Base-by-base conservation (phyloP, 2,329 filamentous ascomycete genomes). In the Sarocladium brachiariae region DNA sequence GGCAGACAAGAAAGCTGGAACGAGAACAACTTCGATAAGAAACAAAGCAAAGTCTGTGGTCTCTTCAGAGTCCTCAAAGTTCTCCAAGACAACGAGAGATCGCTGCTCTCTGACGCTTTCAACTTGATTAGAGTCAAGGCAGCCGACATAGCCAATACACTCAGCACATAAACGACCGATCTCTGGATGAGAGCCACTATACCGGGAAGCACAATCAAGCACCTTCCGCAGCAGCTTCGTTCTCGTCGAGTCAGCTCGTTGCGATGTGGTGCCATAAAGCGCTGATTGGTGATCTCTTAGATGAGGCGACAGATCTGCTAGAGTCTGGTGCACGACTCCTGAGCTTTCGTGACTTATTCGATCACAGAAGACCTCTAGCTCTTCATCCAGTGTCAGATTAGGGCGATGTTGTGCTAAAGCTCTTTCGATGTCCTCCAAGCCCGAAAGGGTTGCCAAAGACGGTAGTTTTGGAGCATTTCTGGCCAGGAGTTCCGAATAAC, bases 1-100 rank as follows among this genome's bases (percentile, higher is more conserved):
- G 1, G 89, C 87, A 1, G 92, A 95, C 38, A 95, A 73, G 62
- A 99, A 99, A 1, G 91, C 86, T 54, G 91, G 90, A 23, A 97
- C 89, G 10, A 99, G 73, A 7, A 96, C 86, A 61, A 95, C 80
- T 60, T 96, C 86, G 14, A 99, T 75, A 43, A 96, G 76, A 59
- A 91, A 90, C 35, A 93, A 75, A 7, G 89, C 81, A 65, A 97
- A 99, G 54, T 93, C 83, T 14, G 89, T 84, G 1, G 85, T 87
- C 64, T 99, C 92, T 48, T 81, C 79, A 14, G 80, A 75, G 41
- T 80, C 78, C 39, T 86, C 80, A 60, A 99, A 97, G 63, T 99
- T 97, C 48, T 87, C 86, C 33, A 91, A 69, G 47, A 97, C 83
- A 21, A 97, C 80, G 50, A 96, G 87, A n/a, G 89, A 86, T 55